Base-by-base conservation (phyloP, 139 green algal species). In the Edaphochlamys debaryana region DNA sequence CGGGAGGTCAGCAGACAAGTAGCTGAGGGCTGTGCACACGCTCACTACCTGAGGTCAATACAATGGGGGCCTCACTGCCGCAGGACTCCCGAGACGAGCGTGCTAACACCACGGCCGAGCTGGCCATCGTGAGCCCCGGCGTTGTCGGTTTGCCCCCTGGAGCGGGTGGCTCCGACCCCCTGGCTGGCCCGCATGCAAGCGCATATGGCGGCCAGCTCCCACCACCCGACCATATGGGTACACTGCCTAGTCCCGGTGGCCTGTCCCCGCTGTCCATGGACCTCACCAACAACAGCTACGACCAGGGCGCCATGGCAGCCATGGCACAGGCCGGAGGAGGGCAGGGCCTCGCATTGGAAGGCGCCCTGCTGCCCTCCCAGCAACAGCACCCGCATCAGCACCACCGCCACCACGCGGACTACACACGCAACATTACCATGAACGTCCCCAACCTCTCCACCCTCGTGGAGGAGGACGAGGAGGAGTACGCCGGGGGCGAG, bases 381-480 rank as follows among this genome's bases (percentile, higher is more conserved):
- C 19, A 27, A 8, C 73, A 79, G 52, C 34, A 68, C 4, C n/a
- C 9, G 23, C 30, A 41, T 0, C 69, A 77, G 4, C 60, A 66
- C 20, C 72, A 67, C 9, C 58, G 38, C n/a, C 60, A 71, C 2
- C 58, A 81, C 22, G 63, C 29, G 29, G 87, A 87, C 62, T 83
- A 60, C 68, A 93, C 93, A 0, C 50, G 68, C 23, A 94, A 94
- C 84, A 95, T 97, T 77, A 97, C 94, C 32, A 88, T 89, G 9
- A 87, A 85, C 32, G 73, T 97, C n/a, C 92, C 93, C 8, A 89
- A 85, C n/a, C 86, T 97, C 41, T 93, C 88, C 2, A 92, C 91
- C 0, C 84, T 97, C 29, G 85, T 96, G n/a, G 90, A 95, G 36
- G 93, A 96, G 76, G 90, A 94, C 66, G 92, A 96, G 67, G 91